Base-by-base conservation (phyloP, 1,284 basidiomycete species). In the Porphyrellus sp. region DNA sequence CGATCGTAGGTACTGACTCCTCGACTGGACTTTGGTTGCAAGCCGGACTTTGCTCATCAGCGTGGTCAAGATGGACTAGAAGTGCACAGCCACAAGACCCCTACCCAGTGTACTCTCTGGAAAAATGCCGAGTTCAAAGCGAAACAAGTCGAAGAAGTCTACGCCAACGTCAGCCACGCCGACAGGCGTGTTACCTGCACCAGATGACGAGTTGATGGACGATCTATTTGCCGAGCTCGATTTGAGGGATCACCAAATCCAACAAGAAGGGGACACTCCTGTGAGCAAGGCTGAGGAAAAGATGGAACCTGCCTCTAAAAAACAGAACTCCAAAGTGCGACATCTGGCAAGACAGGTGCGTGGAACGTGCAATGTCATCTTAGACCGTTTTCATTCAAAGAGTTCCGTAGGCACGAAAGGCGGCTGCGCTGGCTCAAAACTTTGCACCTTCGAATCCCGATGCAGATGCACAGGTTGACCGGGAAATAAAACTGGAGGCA, bases 301-400 rank as follows among this genome's bases (percentile, higher is more conserved):
- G 30, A 48, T 64, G 8, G 76, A 77, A 4, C 21, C 42, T 27
- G 57, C 60, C 23, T 58, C 66, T 6, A 64, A 72, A 46, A 90
- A 84, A 70, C 81, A 86, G 66, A 84, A 84, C 67, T 75, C 82
- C 37, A 91, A 83, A 68, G 75, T 77, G 62, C 80, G 90, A 40
- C 90, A 89, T 70, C 80, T 82, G 58, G 91, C 91, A 46, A 77
- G 93, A 48, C 85, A 91, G 81, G 91, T 89, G 59, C 60, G 79
- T 63, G 21, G 47, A 20, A 20, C 33, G 18, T 15, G 18, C 35
- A 46, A 38, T 28, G 23, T 48, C 33, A 31, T 45, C 12, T 35
- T 35, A n/a, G 25, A 28, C 46, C 4, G 30, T 30, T 23, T 46
- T 50, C 44, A 54, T 30, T 35, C n/a, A 37, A 27, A 44, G 25